Conservation (phyloP, 331 rosid species). For the Stylosanthes scabra region DNA sequence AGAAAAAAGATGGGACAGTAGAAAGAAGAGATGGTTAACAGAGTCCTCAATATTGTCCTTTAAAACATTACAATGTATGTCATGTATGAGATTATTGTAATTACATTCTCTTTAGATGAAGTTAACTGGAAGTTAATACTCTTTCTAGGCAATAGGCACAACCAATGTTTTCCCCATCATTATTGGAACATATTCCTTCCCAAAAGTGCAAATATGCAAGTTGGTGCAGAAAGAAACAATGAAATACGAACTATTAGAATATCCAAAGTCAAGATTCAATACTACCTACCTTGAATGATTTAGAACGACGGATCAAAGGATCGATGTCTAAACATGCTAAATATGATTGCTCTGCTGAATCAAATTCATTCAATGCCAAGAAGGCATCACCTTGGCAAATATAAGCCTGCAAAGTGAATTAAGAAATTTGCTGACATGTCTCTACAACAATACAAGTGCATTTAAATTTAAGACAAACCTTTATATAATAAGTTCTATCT, state of each 20-base stretch:
- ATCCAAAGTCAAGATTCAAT: constrained; percentile 22
- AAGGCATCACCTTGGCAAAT: constrained; percentile 84
- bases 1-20: background rate
- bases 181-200: too few species aligned
- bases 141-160: background rate
- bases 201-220: too few species aligned
- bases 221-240: too few species aligned
- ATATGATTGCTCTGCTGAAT: constrained; percentile 77
- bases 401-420: constrained; percentile 67
- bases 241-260: constrained; percentile 3
- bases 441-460: background rate
- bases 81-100: constrained; percentile 7
- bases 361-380: constrained; percentile 61
- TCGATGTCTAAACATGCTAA: constrained; percentile 64
- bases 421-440: background rate
- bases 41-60: background rate
- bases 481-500: background rate
- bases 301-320: constrained; percentile 78
- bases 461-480: constrained; percentile 1
- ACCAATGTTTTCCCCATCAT: too few species aligned
- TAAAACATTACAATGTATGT: constrained; percentile 15
- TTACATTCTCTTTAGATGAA: constrained; percentile 18
- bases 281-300: constrained; percentile 92
- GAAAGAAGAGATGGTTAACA: constrained; percentile 7
- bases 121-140: constrained; percentile 5